phyloP scores from a whole-genome alignment of 176 grass and related monocot genomes.

The Juncus inflexus region DNA sequence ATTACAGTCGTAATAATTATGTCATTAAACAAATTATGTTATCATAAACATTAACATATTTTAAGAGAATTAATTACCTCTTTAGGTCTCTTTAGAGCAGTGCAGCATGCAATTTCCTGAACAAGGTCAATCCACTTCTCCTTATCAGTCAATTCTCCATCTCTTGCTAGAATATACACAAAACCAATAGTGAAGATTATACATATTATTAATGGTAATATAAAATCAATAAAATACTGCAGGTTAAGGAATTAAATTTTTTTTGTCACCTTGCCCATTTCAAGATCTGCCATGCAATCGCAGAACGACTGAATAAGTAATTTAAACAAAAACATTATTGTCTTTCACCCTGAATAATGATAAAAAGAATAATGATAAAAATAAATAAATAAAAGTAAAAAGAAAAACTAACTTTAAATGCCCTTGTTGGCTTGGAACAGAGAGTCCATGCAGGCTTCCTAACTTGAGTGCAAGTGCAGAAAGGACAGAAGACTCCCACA shows the following conservation, averaged over 20 bases:
- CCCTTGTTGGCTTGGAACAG: slow-evolving; percentile 6
- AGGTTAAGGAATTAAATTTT: neutral
- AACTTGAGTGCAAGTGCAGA: slow-evolving; percentile 10
- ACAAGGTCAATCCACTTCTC: slow-evolving; percentile 91
- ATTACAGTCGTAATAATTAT: slow-evolving; percentile 23
- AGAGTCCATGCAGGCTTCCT: neutral
- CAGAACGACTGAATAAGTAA: slow-evolving; percentile 79
- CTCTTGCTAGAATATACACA: slow-evolving; percentile 84
- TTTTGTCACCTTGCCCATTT: slow-evolving; percentile 83
- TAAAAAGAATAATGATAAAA: neutral
- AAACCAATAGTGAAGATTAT: too few relatives aligned
- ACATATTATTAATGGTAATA: neutral
- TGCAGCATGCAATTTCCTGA: slow-evolving; percentile 84
- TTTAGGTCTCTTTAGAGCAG: slow-evolving; percentile 88
- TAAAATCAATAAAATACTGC: neutral
- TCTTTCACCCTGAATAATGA: slow-evolving; percentile 5
- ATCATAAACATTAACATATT: slow-evolving; percentile 10
- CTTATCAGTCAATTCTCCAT: slow-evolving; percentile 74
- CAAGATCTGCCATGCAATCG: slow-evolving; percentile 85
- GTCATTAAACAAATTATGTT: slow-evolving; percentile 14
- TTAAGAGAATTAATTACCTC: slow-evolving; percentile 47
- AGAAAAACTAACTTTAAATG: slow-evolving; percentile 22
- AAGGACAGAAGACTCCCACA: slow-evolving; percentile 50
- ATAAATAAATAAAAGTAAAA: too few relatives aligned
- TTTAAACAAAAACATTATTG: neutral